Percentiles rank a stretch among this genome's conserved stretches.
Conservation (phyloP, 2,329 filamentous ascomycete genomes). For the Alternaria postmessia region DNA sequence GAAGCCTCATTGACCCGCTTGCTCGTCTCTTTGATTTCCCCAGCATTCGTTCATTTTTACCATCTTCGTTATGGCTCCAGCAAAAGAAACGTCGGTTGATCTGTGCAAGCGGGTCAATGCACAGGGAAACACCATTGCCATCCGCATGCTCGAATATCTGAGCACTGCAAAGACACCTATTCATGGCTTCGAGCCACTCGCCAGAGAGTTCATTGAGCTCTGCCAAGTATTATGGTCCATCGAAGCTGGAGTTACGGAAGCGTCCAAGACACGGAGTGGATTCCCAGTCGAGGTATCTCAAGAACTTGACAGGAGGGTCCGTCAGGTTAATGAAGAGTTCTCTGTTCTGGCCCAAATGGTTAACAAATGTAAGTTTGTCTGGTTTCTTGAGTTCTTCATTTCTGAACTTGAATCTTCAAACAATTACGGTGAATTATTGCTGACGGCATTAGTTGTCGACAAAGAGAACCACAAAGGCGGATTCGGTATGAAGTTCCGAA, state of each 20-base stretch:
- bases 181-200: conserved; percentile 61
- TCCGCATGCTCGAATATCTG: conserved; percentile 51
- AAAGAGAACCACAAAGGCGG: conserved; percentile 67
- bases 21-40: conserved; percentile 9
- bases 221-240: conserved; percentile 65
- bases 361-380: conserved; percentile 49
- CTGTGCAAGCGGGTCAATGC: conserved; percentile 67
- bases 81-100: conserved; percentile 55
- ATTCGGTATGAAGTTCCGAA: conserved; percentile 69
- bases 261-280: conserved; percentile 57
- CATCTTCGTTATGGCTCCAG: conserved; percentile 38
- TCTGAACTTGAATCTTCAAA: too few species aligned
- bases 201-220: conserved; percentile 72
- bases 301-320: conserved; percentile 72
- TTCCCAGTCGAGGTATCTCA: conserved; percentile 68
- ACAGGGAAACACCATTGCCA: conserved; percentile 62
- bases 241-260: conserved; percentile 65
- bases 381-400: background rate
- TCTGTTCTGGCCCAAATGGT: conserved; percentile 70
- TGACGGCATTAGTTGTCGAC: conserved; percentile 59
- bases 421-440: background rate
- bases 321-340: conserved; percentile 68
- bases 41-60: conserved; percentile 9
- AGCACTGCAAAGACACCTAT: conserved; percentile 46
- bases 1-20: conserved; percentile 18